Evolutionary conservation across 345 rosid species (phyloP).

Genomic region (Syzygium oleosum): DNA sequence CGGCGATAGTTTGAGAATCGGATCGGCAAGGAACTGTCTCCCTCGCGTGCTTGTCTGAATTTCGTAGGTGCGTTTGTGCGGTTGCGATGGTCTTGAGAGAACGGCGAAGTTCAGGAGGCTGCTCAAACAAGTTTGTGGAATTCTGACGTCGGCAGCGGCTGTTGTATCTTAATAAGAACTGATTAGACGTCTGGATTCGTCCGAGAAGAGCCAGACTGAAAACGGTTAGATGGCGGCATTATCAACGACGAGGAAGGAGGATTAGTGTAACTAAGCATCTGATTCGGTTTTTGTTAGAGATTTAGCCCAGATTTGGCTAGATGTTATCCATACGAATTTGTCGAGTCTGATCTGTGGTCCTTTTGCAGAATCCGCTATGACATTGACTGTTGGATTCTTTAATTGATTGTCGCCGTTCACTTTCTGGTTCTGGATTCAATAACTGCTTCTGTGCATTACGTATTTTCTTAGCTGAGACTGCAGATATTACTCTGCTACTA

Average conservation of each 20-base stretch:
- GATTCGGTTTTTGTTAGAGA: not conserved
- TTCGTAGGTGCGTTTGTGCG: not conserved
- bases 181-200: not conserved
- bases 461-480: too few relatives aligned
- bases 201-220: not conserved
- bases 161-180: not conserved
- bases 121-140: not conserved
- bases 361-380: not conserved
- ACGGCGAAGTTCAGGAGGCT: not conserved
- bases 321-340: not conserved
- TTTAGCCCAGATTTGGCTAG: not conserved
- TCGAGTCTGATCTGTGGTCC: not conserved
- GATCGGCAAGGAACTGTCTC: not conserved
- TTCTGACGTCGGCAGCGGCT: not conserved
- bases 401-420: not conserved
- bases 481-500: too few relatives aligned
- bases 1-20: not conserved
- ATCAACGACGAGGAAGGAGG: not conserved
- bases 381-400: not conserved
- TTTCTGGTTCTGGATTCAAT: not conserved
- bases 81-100: not conserved
- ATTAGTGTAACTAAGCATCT: not conserved
- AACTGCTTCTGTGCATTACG: not conserved
- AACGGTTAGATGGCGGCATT: not conserved
- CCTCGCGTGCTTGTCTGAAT: not conserved